Percentiles rank a stretch among this genome's conserved stretches.
phyloP scores from a whole-genome alignment of 805 yeast species.

The Torulaspora gathmanii region DNA sequence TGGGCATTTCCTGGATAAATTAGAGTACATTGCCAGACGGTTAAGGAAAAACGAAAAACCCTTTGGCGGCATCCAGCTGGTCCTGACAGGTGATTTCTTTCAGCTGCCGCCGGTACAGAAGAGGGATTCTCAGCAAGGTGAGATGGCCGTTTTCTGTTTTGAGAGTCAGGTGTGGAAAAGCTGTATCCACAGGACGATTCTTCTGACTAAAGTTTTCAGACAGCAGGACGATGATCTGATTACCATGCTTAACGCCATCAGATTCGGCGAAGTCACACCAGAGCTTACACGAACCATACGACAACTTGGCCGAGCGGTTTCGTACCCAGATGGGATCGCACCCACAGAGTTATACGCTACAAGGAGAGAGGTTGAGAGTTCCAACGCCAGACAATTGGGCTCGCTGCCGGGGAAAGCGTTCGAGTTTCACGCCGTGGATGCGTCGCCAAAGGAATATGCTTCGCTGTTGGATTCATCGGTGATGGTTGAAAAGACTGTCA shows the following conservation, averaged over 20 bases:
- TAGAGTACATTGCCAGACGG: constrained; percentile 62
- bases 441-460: constrained; percentile 30
- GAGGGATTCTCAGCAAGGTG: constrained; percentile 33
- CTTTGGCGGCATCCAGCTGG: constrained; percentile 90
- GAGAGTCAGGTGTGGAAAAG: constrained; percentile 66
- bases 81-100: constrained; percentile 91
- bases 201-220: constrained; percentile 77
- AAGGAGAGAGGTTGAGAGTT: constrained; percentile 72
- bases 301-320: constrained; percentile 52
- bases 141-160: constrained; percentile 57
- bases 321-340: constrained; percentile 65
- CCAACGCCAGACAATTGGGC: constrained; percentile 54
- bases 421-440: constrained; percentile 46
- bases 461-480: constrained; percentile 48
- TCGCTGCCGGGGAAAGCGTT: constrained; percentile 45
- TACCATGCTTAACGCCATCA: constrained; percentile 71
- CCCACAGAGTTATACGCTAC: constrained; percentile 92
- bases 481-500: constrained; percentile 64
- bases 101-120: constrained; percentile 87
- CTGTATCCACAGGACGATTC: constrained; percentile 59
- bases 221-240: constrained; percentile 73
- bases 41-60: constrained; percentile 52
- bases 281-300: constrained; percentile 47
- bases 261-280: constrained; percentile 61
- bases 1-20: constrained; percentile 66